Evolutionary conservation across 805 yeast species (phyloP), one percentile per base, ranked within the genome.

Genomic region (Danielia oregonensis): DNA sequence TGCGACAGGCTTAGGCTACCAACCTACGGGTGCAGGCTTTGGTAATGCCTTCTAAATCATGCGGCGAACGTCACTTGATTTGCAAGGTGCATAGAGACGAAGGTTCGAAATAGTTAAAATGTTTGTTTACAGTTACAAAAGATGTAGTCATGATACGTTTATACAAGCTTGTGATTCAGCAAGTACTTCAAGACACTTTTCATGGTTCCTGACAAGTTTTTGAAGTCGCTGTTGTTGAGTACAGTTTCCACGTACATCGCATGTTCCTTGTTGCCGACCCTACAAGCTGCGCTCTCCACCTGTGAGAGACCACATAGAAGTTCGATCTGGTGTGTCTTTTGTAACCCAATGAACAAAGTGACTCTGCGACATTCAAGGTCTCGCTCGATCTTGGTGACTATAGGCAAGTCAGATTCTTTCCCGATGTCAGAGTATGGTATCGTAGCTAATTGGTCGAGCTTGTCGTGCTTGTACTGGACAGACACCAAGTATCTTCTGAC

Each of bases 21-120:
- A 81, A 59, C 70, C 82, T 37, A 82, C 87, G 23, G 88, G 88
- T 35, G 69, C 77, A 54, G 85, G 84, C 8, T 79, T 82, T 60
- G 83, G 86, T 50, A 79, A 76, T 42, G 65, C 63, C 8, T 63
- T 59, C 42, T 62, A 52, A 35, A 23, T n/a, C n/a, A n/a, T n/a
- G n/a, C n/a, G n/a, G n/a, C n/a, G n/a, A n/a, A n/a, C n/a, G n/a
- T n/a, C 15, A 17, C 26, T 14, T 17, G 16, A 36, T n/a, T n/a
- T 13, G 26, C 26, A n/a, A 12, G 26, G 26, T 11, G 26, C 26
- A 10, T 17, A 6, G 16, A 12, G 14, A 26, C 28, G 28, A 26
- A 26, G 17, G 5, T 26, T 26, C 7, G 16, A n/a, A n/a, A n/a
- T n/a, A n/a, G n/a, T n/a, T n/a, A n/a, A n/a, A n/a, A n/a, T 15